These are phyloP conservation scores for Fusarium heterosporum DNA, from an alignment of 2,329 filamentous ascomycete species.

Conservation along the genomic window DNA sequence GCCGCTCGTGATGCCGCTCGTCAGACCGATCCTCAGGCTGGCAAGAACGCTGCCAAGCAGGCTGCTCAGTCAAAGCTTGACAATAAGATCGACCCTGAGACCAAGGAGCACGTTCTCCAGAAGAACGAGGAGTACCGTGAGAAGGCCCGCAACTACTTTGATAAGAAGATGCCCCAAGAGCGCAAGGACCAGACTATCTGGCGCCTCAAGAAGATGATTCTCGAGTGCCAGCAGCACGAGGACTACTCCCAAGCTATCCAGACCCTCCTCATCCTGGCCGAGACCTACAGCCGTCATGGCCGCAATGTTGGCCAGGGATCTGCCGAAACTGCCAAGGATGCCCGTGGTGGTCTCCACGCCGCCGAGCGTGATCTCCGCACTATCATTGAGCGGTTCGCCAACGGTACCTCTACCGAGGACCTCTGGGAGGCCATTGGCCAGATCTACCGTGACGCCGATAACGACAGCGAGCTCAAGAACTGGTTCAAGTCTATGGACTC, in stretches of 20 bases:
- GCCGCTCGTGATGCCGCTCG: conserved; percentile 26
- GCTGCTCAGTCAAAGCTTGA: conserved; percentile 68
- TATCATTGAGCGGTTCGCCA: conserved; percentile 94
- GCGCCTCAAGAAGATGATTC: conserved; percentile 95
- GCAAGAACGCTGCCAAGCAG: conserved; percentile 49
- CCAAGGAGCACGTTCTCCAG: conserved; percentile 61
- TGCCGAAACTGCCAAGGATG: conserved; percentile 77
- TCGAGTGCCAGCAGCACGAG: conserved; percentile 94
- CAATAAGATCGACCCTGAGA: conserved; percentile 74
- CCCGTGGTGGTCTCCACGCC: conserved; percentile 73
- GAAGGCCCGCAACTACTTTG: conserved; percentile 78
- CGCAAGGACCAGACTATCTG: conserved; percentile 92
- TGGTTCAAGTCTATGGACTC: conserved; percentile 87
- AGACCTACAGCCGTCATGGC: conserved; percentile 84
- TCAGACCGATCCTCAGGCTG: conserved; percentile 59
- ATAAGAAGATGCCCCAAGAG: conserved; percentile 89
- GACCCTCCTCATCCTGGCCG: conserved; percentile 84
- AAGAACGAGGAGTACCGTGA: conserved; percentile 58
- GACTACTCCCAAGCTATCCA: conserved; percentile 95
- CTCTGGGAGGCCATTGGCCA: conserved; percentile 85
- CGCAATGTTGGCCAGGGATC: conserved; percentile 73
- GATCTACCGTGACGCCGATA: conserved; percentile 88
- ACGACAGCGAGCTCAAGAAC: conserved; percentile 83
- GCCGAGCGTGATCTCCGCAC: conserved; percentile 84
- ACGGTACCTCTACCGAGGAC: conserved; percentile 89